Evolutionary conservation across 306 rosid species (phyloP).

Genomic region (Fragaria vesca): DNA sequence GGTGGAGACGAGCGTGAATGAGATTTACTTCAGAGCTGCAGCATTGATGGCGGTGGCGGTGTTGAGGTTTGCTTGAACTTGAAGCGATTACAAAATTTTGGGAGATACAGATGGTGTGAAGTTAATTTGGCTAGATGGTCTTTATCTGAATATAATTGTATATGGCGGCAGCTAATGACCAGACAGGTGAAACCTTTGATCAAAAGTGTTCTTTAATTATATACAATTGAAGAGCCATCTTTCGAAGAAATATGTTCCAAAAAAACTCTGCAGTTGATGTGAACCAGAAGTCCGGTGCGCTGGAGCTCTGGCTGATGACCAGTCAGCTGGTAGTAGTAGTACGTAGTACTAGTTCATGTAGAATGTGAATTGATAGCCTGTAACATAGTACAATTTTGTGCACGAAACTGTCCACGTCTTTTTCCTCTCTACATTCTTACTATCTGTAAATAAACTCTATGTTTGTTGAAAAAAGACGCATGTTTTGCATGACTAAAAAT

Average conservation of each 20-base stretch:
- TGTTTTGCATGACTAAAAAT: not conserved
- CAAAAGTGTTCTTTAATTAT: not conserved
- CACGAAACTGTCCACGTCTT: not conserved
- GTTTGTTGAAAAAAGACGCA: not conserved
- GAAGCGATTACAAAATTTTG: conserved; percentile 1
- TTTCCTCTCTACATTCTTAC: not conserved
- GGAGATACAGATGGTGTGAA: not conserved
- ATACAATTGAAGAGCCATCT: not conserved
- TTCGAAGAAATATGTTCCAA: not conserved
- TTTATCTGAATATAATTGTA: conserved; percentile 3
- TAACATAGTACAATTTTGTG: conserved; percentile 10
- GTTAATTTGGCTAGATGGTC: conserved; percentile 15
- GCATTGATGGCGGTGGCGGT: conserved; percentile 58
- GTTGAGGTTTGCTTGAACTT: conserved; percentile 65
- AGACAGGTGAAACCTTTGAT: conserved; percentile 9
- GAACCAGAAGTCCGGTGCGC: not conserved
- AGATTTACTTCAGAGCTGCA: conserved; percentile 62
- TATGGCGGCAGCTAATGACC: conserved; percentile 17
- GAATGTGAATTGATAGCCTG: conserved; percentile 10
- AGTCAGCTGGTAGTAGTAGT: conserved; percentile 3
- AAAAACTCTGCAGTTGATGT: not conserved
- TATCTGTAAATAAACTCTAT: not conserved
- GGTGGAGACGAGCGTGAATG: conserved; percentile 54
- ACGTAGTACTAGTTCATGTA: not conserved
- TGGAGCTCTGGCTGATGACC: conserved; percentile 7